A percentile compares a stretch with the other conserved stretches of the same genome.
These are phyloP conservation scores for Cryptosporidium sp. DNA, from an alignment of 169 alveolate species.

Conservation along the genomic window DNA sequence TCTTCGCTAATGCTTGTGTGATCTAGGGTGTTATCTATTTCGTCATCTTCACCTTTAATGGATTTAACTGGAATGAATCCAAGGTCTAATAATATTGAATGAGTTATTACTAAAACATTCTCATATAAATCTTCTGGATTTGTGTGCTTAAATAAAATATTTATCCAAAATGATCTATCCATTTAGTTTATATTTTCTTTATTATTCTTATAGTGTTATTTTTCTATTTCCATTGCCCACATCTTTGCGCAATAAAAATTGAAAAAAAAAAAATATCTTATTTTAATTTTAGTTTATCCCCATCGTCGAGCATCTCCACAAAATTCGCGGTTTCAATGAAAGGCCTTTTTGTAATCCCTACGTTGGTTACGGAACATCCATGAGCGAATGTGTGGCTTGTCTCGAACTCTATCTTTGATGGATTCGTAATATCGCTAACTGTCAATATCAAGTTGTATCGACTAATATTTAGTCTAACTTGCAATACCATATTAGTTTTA, in stretches of 20 bases:
- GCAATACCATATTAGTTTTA: constrained; percentile 50
- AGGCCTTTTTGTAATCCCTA: constrained; percentile 69
- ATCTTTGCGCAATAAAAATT: background rate
- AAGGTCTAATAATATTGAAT: constrained; percentile 36
- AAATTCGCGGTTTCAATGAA: constrained; percentile 72
- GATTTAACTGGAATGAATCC: constrained; percentile 29
- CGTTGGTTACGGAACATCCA: constrained; percentile 36
- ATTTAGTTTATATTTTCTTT: background rate
- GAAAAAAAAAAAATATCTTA: constrained; percentile 2
- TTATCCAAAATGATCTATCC: constrained; percentile 31
- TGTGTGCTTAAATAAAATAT: background rate
- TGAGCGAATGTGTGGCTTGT: constrained; percentile 69
- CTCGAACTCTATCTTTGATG: constrained; percentile 24
- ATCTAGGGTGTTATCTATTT: background rate
- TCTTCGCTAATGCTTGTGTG: background rate
- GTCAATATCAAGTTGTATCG: constrained; percentile 55
- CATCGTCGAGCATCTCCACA: constrained; percentile 74
- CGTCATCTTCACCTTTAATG: background rate
- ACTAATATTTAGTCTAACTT: constrained; percentile 69
- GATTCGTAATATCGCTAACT: constrained; percentile 50
- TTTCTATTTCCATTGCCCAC: background rate
- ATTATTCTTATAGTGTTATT: background rate
- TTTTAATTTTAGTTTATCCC: constrained; percentile 69
- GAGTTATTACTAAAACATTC: background rate
- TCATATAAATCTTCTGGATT: constrained; percentile 10